phyloP scores from a whole-genome alignment of 805 yeast genomes.

The Clavispora fructus region DNA sequence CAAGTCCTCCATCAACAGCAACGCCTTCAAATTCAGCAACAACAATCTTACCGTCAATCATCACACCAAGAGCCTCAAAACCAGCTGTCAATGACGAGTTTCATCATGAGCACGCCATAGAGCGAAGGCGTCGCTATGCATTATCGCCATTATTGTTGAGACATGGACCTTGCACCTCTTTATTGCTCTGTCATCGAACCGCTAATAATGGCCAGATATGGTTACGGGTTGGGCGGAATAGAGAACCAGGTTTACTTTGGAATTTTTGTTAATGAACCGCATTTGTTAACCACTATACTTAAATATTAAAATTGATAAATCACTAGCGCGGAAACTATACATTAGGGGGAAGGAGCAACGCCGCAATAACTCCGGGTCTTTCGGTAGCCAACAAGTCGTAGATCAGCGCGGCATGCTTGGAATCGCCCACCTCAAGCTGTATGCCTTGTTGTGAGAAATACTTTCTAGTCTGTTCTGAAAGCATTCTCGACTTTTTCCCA shows the following conservation, averaged over 20 bases:
- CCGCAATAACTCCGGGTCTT: constrained; percentile 70
- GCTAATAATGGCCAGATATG: no score
- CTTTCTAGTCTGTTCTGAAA: constrained; percentile 50
- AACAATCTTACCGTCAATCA: background rate
- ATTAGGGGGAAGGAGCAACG: constrained; percentile 66
- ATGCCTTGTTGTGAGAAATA: constrained; percentile 56
- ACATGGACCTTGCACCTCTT: no score
- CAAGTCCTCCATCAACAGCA: background rate
- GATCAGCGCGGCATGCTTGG: constrained; percentile 57
- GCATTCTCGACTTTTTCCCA: constrained; percentile 58
- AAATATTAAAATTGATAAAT: no score
- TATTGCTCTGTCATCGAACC: no score
- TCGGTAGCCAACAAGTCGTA: constrained; percentile 78
- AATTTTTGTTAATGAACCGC: background rate
- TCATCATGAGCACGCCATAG: constrained; percentile 43
- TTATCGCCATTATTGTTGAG: background rate
- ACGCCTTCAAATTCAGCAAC: background rate
- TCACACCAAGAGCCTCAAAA: background rate
- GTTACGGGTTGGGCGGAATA: no score
- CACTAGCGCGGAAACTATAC: constrained; percentile 23
- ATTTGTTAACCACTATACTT: background rate
- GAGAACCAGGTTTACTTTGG: background rate
- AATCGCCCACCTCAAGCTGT: constrained; percentile 65
- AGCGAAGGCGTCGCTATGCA: background rate
- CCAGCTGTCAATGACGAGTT: constrained; percentile 4